Conservation (phyloP, 1,284 basidiomycete species). For the Ceratobasidium sp. region DNA sequence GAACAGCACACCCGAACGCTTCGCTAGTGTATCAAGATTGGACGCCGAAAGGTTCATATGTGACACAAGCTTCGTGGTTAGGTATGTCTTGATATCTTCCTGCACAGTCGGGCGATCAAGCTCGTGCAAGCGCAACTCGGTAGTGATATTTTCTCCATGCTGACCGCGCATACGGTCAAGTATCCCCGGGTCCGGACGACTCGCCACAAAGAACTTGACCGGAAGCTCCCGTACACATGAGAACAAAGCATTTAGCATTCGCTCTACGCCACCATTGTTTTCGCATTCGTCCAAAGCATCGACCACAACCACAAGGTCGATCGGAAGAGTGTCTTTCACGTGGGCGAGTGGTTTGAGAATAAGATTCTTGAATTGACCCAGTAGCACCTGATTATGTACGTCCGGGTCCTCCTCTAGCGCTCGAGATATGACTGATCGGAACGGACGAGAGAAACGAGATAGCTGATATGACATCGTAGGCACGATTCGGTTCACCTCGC, state of each 20-base stretch:
- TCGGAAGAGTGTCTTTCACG: neutral
- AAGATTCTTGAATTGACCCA: neutral
- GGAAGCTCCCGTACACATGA: neutral
- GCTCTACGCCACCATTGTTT: neutral
- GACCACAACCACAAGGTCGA: neutral
- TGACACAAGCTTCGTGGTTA: neutral
- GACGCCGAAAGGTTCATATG: neutral
- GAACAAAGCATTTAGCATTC: neutral
- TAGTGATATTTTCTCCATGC: neutral
- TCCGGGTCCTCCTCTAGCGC: neutral
- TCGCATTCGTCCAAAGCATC: constrained; percentile 3
- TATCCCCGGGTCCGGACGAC: neutral
- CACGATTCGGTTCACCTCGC: neutral
- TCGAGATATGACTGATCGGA: neutral
- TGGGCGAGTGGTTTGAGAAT: neutral
- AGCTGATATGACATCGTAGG: neutral
- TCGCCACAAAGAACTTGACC: neutral
- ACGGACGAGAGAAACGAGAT: neutral
- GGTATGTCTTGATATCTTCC: constrained; percentile 9
- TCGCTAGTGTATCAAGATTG: neutral
- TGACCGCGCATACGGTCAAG: neutral
- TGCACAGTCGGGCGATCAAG: neutral
- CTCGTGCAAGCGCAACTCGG: constrained; percentile 18
- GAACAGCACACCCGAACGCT: neutral
- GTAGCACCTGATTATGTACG: neutral